Base-by-base conservation (phyloP, 2,329 filamentous ascomycete genomes). In the Aureobasidium sp. region DNA sequence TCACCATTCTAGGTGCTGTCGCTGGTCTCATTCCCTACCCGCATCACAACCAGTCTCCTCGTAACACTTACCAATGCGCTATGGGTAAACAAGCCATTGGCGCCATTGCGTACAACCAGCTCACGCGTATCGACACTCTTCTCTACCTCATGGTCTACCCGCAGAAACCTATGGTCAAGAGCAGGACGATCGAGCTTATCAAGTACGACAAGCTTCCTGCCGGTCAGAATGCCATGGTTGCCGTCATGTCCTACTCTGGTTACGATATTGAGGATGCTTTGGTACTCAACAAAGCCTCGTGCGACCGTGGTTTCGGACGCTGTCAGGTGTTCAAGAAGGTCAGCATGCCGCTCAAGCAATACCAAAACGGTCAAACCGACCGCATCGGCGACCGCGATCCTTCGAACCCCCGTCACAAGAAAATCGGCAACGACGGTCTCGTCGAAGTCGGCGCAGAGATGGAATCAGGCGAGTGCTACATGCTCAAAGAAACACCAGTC, bases 61-160 rank as follows among this genome's bases (percentile, higher is more conserved):
- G 94, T 81, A 99, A 99, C 72, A 99, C 94, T 0, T 99, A 99
- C 70, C 93, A 96, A 79, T 96, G 91, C 76, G 92, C 92, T 76
- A 96, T 96, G 92, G 94, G 94, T 83, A 99, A 99, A 77, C 94
- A 99, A 88, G 94, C 94, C 40, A 97, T 99, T 72, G 94, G 94
- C 35, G 92, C 93, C 35, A 97, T 99, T 71, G 94, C 93, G 17
- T 95, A 96, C 71, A 99, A 99, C 71, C 94, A 99, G 73, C 96
- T 96, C 76, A 89, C 93, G 68, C 87, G 94, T 60, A 96, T 99
- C 72, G 94, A 99, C 70, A 97, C 93, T 0, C 80, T 99, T 17
- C 83, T 99, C 7, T 97, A 96, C 71, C 89, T 96, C 1, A 89
- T 99, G 78, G 94, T 99, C 3, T 99, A 99, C 70, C 94, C 94